Base-by-base conservation (phyloP, 2,329 filamentous ascomycete species). In the Curvularia eragrostidis region DNA sequence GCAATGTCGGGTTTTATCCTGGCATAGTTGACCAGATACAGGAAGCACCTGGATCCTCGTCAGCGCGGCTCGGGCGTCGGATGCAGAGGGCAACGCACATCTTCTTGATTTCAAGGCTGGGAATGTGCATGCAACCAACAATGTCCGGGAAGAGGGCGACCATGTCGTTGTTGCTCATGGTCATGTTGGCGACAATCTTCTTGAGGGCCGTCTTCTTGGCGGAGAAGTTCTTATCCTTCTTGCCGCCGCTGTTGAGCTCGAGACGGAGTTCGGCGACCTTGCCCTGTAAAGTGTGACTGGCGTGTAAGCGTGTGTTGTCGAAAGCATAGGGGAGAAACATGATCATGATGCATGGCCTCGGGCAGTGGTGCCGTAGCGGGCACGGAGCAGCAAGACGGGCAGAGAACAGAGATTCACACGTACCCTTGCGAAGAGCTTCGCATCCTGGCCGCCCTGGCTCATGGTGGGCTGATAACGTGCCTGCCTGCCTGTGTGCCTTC, bases 81-180 rank as follows among this genome's bases (percentile, higher is more conserved):
- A 3, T 9, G 19, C 18, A 36, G 23, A 41, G 15, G 8, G 43
- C 24, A 41, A 75, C 86, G 67, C 82, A 97, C 95, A 99, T 99
- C 84, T 99, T 99, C 86, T 99, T 99, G 80, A 99, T 97, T 80
- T 99, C 95, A 76, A 99, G 81, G 71, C 91, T 96, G 51, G 89
- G 90, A 62, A 99, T 91, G 69, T 91, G 88, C 95, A 99, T 99
- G 83, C 94, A 98, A 62, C 84, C 88, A 68, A 99, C 91, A 59
- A 99, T 90, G 75, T 99, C 95, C 18, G 94, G 93, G 70, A 99
- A 99, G 51, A 99, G 83, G 38, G 92, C 93, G 54, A 98, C 90
- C 95, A 99, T 99, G 78, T 99, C 95, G 75, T 98, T 99, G 81
- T 99, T 99, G 86, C 94, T 98, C 95, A 99, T 99, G 65, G 95